Base-by-base conservation (phyloP, 2,329 filamentous ascomycete species). In the Alternaria tenuissima region DNA sequence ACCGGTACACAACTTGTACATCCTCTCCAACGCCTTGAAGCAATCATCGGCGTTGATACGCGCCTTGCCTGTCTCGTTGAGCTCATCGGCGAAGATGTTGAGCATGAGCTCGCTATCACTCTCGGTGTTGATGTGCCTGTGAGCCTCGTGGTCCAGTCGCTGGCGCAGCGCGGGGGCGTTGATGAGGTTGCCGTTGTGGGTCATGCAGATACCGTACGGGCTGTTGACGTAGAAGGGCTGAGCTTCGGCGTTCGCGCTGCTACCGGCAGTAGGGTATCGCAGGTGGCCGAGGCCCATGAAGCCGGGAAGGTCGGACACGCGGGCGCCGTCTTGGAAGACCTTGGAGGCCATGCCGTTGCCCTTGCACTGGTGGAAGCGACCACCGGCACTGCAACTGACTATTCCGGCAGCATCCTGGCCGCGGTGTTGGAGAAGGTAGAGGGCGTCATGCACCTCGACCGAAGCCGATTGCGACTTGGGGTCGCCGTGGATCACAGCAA, bases 141-240 rank as follows among this genome's bases (percentile, higher is more conserved):
- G 92, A 7, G 91, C 92, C 66, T 91, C 90, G 65, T 89, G 82
- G 72, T 96, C 92, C 49, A 96, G 84, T 74, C 89, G 92, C 62
- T 83, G 80, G 76, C 87, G 88, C 48, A 96, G 83, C 53, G 91
- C 88, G 2, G 85, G 84, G 5, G 89, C 87, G 74, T 96, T 93
- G 82, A 96, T 91, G 47, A 97, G 84, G 80, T 97, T 97, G 61
- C 94, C 93, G 74, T 97, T 97, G 80, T 95, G 90, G 22, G 89
- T 87, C 76, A 95, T 86, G 72, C 86, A 91, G 70, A 96, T 90
- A 48, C 93, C 93, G 75, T 93, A 95, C 1, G 92, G 92, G 63
- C 82, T 84, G 82, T 96, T 96, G 71, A 95, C 92, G 76, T 95
- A 97, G 79, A 97, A 96, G 0, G 94, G 94, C 79, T 97, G 93